Base-by-base conservation (phyloP, 2,329 filamentous ascomycete species). In the Pestalotiopsis sp. region DNA sequence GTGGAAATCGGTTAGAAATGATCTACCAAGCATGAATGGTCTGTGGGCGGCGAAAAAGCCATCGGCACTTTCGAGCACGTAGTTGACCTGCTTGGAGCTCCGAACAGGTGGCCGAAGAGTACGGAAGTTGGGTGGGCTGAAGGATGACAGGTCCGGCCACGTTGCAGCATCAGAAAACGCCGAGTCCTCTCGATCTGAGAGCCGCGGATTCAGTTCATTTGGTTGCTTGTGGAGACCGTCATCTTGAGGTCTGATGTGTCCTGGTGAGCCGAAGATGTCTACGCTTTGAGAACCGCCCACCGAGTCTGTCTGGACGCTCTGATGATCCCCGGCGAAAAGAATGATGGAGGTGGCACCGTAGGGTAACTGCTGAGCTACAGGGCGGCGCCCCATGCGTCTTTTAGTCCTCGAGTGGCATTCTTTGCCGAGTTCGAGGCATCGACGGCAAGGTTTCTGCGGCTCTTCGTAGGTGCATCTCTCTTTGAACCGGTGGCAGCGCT, bases 41-140 rank as follows among this genome's bases (percentile, higher is more conserved):
- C 69, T 64, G 38, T 70, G 69, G 56, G 31, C 49, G 23, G 59
- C 31, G 59, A 68, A 68, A 27, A 70, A 70, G 45, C 60, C 64
- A 11, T 68, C 67, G 14, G 27, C 25, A 45, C 41, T 68, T 20
- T 62, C 57, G n/a, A 70, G 66, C 40, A 68, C 36, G 25, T 64
- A 31, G 36, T 60, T 64, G 31, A 68, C 49, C 17, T 65, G 61
- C n/a, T 36, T 27, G 1, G 62, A 49, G 38, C 40, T 63, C 59
- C 41, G 49, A 40, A 57, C 25, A 27, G 66, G 40, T 59, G 59
- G 52, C 27, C 4, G 59, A 41, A 49, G 66, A 64, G 40, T 58
- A 5, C 59, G 61, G 66, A 63, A 63, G 40, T n/a, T 56, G 56
- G 59, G 59, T 17, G 59, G 61, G 45, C 13, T 58, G 31, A 7